Percentiles rank a stretch among this genome's conserved stretches.
phyloP scores from a whole-genome alignment of 2,329 filamentous ascomycete species.

The Arthrobotrys megalospora region DNA sequence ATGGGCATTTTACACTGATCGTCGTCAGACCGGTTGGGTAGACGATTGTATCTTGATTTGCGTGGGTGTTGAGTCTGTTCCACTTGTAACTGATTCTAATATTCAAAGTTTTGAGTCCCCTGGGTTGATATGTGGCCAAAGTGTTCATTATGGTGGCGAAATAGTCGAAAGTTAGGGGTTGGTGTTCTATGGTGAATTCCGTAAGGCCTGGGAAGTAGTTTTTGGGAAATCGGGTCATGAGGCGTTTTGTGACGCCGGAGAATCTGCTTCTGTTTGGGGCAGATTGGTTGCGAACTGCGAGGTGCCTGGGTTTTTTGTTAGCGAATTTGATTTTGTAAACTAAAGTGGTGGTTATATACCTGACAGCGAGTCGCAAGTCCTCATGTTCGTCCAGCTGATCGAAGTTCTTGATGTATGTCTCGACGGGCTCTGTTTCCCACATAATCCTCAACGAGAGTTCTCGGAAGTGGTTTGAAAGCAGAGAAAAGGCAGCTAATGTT shows the following conservation, averaged over 20 bases:
- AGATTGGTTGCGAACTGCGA: constrained; percentile 22
- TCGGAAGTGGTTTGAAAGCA: constrained; percentile 32
- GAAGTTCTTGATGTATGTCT: constrained; percentile 34
- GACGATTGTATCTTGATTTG: constrained; percentile 5
- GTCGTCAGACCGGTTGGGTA: constrained; percentile 47
- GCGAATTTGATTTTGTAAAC: neutral
- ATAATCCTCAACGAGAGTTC: constrained; percentile 33
- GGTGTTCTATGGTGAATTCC: constrained; percentile 38
- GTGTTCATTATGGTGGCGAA: constrained; percentile 42
- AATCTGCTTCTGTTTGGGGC: constrained; percentile 24
- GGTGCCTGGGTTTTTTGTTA: constrained; percentile 24
- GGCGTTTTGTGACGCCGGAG: constrained; percentile 22
- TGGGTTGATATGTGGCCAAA: constrained; percentile 27
- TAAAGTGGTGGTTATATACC: constrained; percentile 8
- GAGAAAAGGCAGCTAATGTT: constrained; percentile 30
- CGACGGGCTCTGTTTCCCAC: constrained; percentile 44
- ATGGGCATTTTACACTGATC: constrained; percentile 3
- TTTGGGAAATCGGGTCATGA: constrained; percentile 22
- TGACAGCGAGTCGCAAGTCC: constrained; percentile 45
- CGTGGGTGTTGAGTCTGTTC: neutral
- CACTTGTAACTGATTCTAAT: neutral
- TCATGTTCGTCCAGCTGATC: constrained; percentile 43
- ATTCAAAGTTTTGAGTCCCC: constrained; percentile 40
- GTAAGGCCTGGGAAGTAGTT: constrained; percentile 38
- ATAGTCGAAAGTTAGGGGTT: neutral